phyloP scores from a whole-genome alignment of 768 basidiomycete genomes.

The Rubroboletus satanas region DNA sequence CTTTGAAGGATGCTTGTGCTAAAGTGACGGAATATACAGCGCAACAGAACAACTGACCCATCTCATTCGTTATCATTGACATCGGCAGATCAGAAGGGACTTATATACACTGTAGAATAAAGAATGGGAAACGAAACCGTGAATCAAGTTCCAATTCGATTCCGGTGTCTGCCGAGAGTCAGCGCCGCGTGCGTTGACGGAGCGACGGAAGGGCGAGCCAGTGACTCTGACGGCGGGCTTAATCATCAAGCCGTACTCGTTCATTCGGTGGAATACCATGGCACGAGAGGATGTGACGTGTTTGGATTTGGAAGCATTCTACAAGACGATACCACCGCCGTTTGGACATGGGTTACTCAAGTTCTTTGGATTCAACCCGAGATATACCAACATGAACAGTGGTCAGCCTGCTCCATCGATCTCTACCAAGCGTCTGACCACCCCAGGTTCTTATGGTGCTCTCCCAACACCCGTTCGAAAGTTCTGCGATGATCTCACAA shows the following conservation, averaged over 20 bases:
- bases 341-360: conserved; percentile 52
- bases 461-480: conserved; percentile 33
- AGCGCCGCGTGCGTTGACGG: background rate
- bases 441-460: conserved; percentile 41
- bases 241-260: background rate
- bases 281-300: background rate
- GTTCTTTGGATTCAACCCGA: background rate
- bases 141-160: background rate
- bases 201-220: background rate
- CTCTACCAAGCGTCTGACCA: background rate
- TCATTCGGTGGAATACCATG: background rate
- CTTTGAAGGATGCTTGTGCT: conserved; percentile 23
- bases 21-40: conserved; percentile 11
- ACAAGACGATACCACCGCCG: conserved; percentile 24
- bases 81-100: background rate
- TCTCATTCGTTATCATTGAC: background rate
- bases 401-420: background rate
- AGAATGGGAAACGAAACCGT: background rate
- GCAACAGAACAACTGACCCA: conserved; percentile 1
- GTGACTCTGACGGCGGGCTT: background rate
- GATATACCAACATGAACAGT: background rate
- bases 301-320: background rate
- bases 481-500: background rate
- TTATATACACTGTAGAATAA: background rate
- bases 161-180: background rate